Evolutionary conservation across 2,329 filamentous ascomycete species (phyloP), one percentile per base, ranked within the genome.

Genomic region (Diplodia corticola): DNA sequence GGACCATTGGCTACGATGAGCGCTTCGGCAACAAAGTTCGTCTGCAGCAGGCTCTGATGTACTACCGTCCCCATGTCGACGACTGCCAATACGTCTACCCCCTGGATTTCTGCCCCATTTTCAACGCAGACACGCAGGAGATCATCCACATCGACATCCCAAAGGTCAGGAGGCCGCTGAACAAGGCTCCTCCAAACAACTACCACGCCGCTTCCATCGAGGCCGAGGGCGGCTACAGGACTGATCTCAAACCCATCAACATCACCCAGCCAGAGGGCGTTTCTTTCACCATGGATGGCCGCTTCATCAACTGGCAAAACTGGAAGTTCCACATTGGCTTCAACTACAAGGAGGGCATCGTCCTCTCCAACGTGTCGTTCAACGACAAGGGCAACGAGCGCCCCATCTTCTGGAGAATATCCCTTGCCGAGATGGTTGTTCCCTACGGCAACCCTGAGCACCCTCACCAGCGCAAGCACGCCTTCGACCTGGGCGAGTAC

Each of bases 1-100:
- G 93, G 93, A 96, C 93, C 0, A 96, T 97, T 77, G 93, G 93
- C 57, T 96, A 92, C 75, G 93, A 97, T 72, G 91, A 96, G 80
- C 89, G 93, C 51, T 95, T 93, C 73, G 93, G 93, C 68, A 94
- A 81, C 75, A 83, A 83, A 50, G 83, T 92, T 50, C 88, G 93
- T 64, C 86, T 97, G 4, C 93, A 97, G 79, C 93, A 97, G 80
- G 93, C 92, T 1, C 82, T 97, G 64, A 96, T 97, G 92, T 97
- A 97, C 83, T 97, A 96, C 78, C 88, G 93, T 17, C 93, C 93
- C 3, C 84, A 94, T 71, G 74, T 90, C 20, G 93, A 97, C 73
- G 91, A 94, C 80, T 92, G 87, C 77, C 93, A 97, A 80, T 97
- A 97, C 78, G 90, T 91, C 46, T 97, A 89, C 75, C 93, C 93